Base-by-base conservation (phyloP, 2,329 filamentous ascomycete species). In the Talaromyces sp. region DNA sequence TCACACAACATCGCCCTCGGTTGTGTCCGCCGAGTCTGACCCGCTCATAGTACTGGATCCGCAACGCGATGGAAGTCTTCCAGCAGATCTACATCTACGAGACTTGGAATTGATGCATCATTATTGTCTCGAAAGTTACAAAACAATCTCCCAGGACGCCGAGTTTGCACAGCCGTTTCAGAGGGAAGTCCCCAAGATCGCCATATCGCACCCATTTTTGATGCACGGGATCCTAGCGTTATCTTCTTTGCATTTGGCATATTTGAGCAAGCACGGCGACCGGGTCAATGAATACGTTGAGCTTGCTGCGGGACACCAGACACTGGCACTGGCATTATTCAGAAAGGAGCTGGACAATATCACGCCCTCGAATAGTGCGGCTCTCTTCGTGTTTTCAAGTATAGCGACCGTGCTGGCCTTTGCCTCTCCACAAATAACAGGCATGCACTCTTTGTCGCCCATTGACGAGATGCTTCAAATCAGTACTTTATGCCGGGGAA, bases 81-180 rank as follows among this genome's bases (percentile, higher is more conserved):
- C 57, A 13, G 63, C 61, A 10, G 61, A 64, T 45, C 41, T 67
- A 37, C 62, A 68, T 50, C 55, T 74, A n/a, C 64, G 72, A n/a
- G 75, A 78, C 59, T 63, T 78, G n/a, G 74, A 77, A 58, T 65
- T 78, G 28, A 69, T 78, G 51, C 74, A 78, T 61, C 68, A 71
- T 58, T 78, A 73, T 59, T 73, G 70, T 10, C 73, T 68, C 11
- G 60, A 66, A 22, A 72, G 69, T 19, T 72, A 71, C 48, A 61
- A 57, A 50, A 67, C 66, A 2, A 56, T 68, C 13, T 64, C 66
- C 2, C 58, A 63, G 21, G 60, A 63, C 28, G 59, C 58, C 33
- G 58, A 62, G 40, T 65, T 63, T 46, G 48, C 59, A 35, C 60
- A 61, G 35, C 61, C 66, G 2, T 67, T 66, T 64, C 66, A 62